Evolutionary conservation across 495 filamentous ascomycete species (phyloP).

Genomic region (Neurospora sp.): DNA sequence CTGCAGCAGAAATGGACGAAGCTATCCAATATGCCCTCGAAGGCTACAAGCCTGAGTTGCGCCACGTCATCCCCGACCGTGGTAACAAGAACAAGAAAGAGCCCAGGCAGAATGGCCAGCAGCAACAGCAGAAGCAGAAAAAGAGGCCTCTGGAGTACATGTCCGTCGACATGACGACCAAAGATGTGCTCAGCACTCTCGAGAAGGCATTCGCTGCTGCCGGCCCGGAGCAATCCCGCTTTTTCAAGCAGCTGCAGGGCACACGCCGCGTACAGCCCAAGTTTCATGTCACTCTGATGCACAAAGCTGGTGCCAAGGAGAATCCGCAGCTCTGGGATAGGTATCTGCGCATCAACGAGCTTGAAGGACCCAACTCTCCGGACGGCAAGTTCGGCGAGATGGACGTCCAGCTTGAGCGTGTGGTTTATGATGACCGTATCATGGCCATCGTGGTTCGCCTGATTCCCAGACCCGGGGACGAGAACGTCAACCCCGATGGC

Average conservation of each 20-base stretch:
- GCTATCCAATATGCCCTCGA: slow-evolving; percentile 69
- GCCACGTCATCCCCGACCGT: slow-evolving; percentile 54
- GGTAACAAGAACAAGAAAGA: slow-evolving; percentile 25
- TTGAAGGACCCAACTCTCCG: slow-evolving; percentile 20
- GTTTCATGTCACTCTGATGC: slow-evolving; percentile 95
- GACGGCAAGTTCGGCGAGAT: slow-evolving; percentile 35
- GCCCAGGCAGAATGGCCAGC: slow-evolving; percentile 29
- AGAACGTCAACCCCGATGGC: slow-evolving; percentile 25
- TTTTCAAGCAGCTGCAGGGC: slow-evolving; percentile 68
- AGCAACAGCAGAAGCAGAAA: slow-evolving; percentile 30
- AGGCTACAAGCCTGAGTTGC: slow-evolving; percentile 67
- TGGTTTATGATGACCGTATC: slow-evolving; percentile 71
- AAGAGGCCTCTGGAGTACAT: slow-evolving; percentile 68
- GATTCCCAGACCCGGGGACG: slow-evolving; percentile 15
- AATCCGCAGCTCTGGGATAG: slow-evolving; percentile 60
- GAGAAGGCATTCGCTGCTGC: slow-evolving; percentile 54
- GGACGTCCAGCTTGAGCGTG: slow-evolving; percentile 42
- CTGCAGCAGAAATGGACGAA: slow-evolving; percentile 61
- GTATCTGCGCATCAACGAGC: slow-evolving; percentile 43
- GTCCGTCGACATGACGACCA: slow-evolving; percentile 50
- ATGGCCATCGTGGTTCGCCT: slow-evolving; percentile 84
- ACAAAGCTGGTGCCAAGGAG: slow-evolving; percentile 51
- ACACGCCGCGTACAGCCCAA: slow-evolving; percentile 62
- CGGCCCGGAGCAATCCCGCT: slow-evolving; percentile 39
- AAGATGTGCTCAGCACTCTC: slow-evolving; percentile 49